These are phyloP conservation scores for Boletus reticulatus DNA, from an alignment of 768 basidiomycete species.

Conservation along the genomic window DNA sequence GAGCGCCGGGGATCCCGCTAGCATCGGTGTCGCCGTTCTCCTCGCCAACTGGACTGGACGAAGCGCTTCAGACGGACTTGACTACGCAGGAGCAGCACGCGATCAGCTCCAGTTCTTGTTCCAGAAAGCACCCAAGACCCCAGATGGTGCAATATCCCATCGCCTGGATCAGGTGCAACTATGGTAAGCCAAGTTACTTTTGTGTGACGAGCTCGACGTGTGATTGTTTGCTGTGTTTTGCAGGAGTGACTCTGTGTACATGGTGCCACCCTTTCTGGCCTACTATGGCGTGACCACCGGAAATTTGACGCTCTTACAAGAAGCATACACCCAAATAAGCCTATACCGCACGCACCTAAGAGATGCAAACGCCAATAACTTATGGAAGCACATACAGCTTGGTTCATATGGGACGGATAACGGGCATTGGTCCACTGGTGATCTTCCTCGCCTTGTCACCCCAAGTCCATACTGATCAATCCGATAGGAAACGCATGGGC, in stretches of 20 bases:
- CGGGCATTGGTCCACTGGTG: slow-evolving; percentile 82
- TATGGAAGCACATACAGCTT: slow-evolving; percentile 77
- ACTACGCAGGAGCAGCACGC: slow-evolving; percentile 62
- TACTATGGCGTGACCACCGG: slow-evolving; percentile 69
- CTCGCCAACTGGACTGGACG: slow-evolving; percentile 54
- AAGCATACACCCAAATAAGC: slow-evolving; percentile 69
- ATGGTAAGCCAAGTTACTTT: slow-evolving; percentile 43
- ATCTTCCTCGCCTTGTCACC: neutral
- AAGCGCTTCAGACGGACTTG: slow-evolving; percentile 36
- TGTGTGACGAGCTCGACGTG: neutral
- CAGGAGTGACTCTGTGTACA: slow-evolving; percentile 80
- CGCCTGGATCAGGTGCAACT: slow-evolving; percentile 65
- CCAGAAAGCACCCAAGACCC: slow-evolving; percentile 53
- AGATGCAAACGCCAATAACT: slow-evolving; percentile 45
- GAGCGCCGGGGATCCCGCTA: slow-evolving; percentile 76
- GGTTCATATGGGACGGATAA: slow-evolving; percentile 52
- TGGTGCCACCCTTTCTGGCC: slow-evolving; percentile 86
- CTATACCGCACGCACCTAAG: slow-evolving; percentile 68
- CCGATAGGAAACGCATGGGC: slow-evolving; percentile 82
- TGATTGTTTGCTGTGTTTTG: neutral
- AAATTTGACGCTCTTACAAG: slow-evolving; percentile 56
- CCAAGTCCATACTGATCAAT: neutral
- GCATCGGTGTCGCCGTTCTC: slow-evolving; percentile 70
- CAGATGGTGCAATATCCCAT: slow-evolving; percentile 82
- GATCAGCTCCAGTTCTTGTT: slow-evolving; percentile 67